Evolutionary conservation across 371 early-diverging fungal genomes (phyloP).

Genomic region (Nematocida ironsii): DNA sequence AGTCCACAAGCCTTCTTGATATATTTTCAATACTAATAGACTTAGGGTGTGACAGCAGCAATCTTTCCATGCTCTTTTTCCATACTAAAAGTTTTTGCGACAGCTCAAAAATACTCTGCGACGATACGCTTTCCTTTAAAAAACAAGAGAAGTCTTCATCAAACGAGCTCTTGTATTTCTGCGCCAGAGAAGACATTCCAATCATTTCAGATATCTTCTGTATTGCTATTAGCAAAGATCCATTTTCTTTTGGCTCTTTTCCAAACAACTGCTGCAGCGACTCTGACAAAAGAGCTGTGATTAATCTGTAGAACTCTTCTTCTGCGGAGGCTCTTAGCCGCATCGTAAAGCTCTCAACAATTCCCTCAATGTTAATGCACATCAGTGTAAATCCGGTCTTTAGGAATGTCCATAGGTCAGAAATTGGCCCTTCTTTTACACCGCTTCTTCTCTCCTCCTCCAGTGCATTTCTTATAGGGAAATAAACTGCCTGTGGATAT

Average conservation of each 20-base stretch:
- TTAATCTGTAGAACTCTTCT: conserved; percentile 49
- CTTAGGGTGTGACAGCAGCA: conserved; percentile 31
- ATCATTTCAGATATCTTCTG: conserved; percentile 59
- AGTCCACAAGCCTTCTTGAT: conserved; percentile 43
- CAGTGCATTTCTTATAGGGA: conserved; percentile 51
- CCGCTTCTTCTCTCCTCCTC: conserved; percentile 45
- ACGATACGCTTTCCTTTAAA: not conserved
- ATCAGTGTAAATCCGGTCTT: conserved; percentile 58
- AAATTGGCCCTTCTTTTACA: conserved; percentile 34
- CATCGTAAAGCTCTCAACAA: conserved; percentile 39
- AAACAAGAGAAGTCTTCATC: conserved; percentile 34
- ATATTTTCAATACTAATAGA: conserved; percentile 45
- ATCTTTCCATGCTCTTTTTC: conserved; percentile 37
- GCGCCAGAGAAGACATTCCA: conserved; percentile 41
- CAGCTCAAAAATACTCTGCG: conserved; percentile 31
- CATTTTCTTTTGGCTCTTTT: conserved; percentile 44
- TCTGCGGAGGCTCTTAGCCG: conserved; percentile 40
- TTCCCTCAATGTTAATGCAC: conserved; percentile 57
- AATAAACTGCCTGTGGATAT: conserved; percentile 58
- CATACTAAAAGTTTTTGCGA: conserved; percentile 43
- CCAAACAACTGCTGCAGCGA: conserved; percentile 54
- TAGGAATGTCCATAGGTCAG: conserved; percentile 48
- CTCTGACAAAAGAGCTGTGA: conserved; percentile 52
- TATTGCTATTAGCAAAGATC: conserved; percentile 32
- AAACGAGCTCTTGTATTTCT: conserved; percentile 43